Evolutionary conservation across 192 early-diverging fungal species (phyloP).

Genomic region (Backusella sp.): DNA sequence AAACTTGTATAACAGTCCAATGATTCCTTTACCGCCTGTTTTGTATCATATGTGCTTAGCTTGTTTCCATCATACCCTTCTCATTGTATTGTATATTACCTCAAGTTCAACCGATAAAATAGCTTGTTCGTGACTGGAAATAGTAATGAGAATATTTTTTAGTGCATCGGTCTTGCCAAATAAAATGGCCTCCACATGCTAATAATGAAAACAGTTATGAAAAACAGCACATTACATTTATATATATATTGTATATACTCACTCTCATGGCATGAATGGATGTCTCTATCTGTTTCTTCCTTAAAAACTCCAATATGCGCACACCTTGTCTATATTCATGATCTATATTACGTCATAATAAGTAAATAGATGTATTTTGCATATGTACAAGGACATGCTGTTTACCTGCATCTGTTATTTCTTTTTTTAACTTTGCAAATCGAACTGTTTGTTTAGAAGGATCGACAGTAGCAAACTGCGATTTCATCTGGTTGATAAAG

Average conservation of each 20-base stretch:
- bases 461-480: slow-evolving; percentile 20
- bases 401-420: slow-evolving; percentile 32
- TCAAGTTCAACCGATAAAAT: slow-evolving; percentile 2
- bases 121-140: slow-evolving; percentile 3
- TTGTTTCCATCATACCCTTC: not conserved
- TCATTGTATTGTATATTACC: not conserved
- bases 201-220: not conserved
- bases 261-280: slow-evolving; percentile 19
- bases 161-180: slow-evolving; percentile 15
- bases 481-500: slow-evolving; percentile 28
- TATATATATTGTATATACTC: not conserved
- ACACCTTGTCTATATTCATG: slow-evolving; percentile 27
- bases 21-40: slow-evolving; percentile 4
- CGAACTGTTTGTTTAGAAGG: slow-evolving; percentile 24
- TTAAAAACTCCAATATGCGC: slow-evolving; percentile 16
- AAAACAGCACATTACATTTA: not conserved
- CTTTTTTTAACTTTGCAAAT: slow-evolving; percentile 30
- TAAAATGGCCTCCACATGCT: slow-evolving; percentile 13
- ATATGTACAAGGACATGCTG: not conserved
- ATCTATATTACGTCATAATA: not conserved
- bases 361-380: not conserved
- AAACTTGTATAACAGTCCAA: slow-evolving; percentile 7
- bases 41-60: not conserved
- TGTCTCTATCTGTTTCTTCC: slow-evolving; percentile 25
- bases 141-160: not conserved